These are phyloP conservation scores for Hyaloscypha variabilis DNA, from an alignment of 495 filamentous ascomycete species.

Conservation along the genomic window DNA sequence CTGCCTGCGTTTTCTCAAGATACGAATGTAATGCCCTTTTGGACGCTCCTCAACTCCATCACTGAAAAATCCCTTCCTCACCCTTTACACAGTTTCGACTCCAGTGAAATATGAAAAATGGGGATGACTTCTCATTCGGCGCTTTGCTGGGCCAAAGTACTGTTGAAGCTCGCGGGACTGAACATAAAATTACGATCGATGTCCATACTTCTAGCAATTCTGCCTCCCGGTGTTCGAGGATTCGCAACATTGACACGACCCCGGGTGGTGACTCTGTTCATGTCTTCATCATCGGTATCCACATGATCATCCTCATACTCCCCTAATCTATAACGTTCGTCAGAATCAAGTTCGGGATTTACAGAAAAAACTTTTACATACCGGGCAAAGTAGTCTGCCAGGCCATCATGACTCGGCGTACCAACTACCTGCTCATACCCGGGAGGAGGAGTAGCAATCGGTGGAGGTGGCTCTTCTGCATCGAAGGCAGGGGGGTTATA, in stretches of 20 bases:
- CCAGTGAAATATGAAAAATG: background rate
- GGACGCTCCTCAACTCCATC: background rate
- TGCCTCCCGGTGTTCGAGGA: constrained; percentile 54
- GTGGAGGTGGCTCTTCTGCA: constrained; percentile 83
- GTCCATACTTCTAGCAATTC: constrained; percentile 34
- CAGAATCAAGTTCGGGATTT: constrained; percentile 16
- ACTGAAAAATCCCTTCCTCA: background rate
- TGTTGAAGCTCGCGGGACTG: constrained; percentile 7
- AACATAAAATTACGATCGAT: constrained; percentile 35
- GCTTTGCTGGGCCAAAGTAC: background rate
- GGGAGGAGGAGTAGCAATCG: constrained; percentile 82
- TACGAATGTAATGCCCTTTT: background rate
- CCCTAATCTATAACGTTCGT: constrained; percentile 15
- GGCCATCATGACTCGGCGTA: constrained; percentile 71
- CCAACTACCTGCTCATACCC: constrained; percentile 86
- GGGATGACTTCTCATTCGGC: background rate
- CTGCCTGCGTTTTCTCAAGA: constrained; percentile 1
- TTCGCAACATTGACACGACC: constrained; percentile 57
- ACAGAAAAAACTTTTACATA: background rate
- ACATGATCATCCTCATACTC: constrained; percentile 30
- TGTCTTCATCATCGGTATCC: constrained; percentile 40
- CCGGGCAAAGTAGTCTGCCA: constrained; percentile 90
- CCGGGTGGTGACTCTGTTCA: constrained; percentile 37
- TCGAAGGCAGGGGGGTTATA: constrained; percentile 93
- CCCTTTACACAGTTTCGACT: background rate